Conservation (phyloP, 495 filamentous ascomycete genomes). For the Podospora pseudocomata region DNA sequence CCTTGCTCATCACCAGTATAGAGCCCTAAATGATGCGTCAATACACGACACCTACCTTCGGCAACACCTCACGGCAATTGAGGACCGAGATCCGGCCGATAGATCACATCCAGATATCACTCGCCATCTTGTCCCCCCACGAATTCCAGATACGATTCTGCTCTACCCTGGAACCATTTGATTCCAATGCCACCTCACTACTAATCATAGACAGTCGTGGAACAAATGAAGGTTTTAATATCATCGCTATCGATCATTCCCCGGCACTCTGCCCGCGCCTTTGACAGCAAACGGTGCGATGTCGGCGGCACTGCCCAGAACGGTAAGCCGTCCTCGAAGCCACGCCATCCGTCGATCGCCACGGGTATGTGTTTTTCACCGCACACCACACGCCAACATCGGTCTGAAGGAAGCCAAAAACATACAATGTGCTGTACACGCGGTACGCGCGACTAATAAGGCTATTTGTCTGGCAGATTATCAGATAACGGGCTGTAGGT, state of each 20-base stretch:
- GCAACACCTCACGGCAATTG: slow-evolving; percentile 27
- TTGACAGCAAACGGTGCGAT: slow-evolving; percentile 11
- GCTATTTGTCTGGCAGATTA: neutral
- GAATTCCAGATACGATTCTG: neutral
- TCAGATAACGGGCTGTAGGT: neutral
- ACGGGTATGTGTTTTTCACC: slow-evolving; percentile 9
- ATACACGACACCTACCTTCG: slow-evolving; percentile 8
- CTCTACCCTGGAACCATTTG: neutral
- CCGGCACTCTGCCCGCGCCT: neutral
- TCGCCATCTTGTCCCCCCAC: slow-evolving; percentile 2
- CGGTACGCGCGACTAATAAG: neutral
- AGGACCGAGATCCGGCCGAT: slow-evolving; percentile 24
- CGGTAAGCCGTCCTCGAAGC: slow-evolving; percentile 24
- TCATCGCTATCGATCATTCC: slow-evolving; percentile 2
- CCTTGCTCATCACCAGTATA: neutral
- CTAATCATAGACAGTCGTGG: neutral
- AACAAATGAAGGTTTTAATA: slow-evolving; percentile 1
- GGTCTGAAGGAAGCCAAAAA: slow-evolving; percentile 15
- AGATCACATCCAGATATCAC: slow-evolving; percentile 4
- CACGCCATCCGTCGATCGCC: slow-evolving; percentile 16
- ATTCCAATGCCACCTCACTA: neutral
- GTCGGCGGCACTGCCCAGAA: slow-evolving; percentile 27
- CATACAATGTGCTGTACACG: neutral
- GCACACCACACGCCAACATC: slow-evolving; percentile 18
- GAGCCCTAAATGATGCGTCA: too few species aligned